Percentiles rank a stretch among this genome's conserved stretches.
phyloP scores from a whole-genome alignment of 495 filamentous ascomycete species.

The Cryomyces antarcticus region DNA sequence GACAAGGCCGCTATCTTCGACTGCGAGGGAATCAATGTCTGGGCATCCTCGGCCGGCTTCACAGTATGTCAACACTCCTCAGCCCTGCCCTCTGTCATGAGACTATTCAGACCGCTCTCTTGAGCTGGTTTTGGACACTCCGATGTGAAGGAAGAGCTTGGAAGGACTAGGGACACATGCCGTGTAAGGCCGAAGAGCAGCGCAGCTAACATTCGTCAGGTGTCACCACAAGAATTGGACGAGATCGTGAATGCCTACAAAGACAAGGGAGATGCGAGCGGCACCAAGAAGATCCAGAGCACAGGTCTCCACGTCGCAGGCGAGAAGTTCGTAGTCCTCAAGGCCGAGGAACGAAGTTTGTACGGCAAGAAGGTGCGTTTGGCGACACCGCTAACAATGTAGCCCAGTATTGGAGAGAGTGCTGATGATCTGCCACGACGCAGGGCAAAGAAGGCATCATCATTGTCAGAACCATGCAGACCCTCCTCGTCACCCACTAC shows the following conservation, averaged over 20 bases:
- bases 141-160: too few relatives aligned
- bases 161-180: too few relatives aligned
- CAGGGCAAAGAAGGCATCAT: constrained; percentile 68
- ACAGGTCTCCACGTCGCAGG: constrained; percentile 53
- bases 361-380: constrained; percentile 64
- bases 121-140: too few relatives aligned
- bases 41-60: constrained; percentile 57
- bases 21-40: constrained; percentile 57
- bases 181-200: too few relatives aligned
- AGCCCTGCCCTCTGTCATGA: neutral
- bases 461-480: constrained; percentile 63
- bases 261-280: constrained; percentile 23
- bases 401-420: neutral
- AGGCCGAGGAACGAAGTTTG: constrained; percentile 53
- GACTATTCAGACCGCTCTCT: too few relatives aligned
- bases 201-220: constrained; percentile 17
- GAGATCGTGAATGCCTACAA: constrained; percentile 26
- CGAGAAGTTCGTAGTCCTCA: constrained; percentile 51
- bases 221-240: constrained; percentile 39
- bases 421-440: neutral
- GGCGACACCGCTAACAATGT: neutral
- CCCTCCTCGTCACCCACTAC: constrained; percentile 75
- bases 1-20: constrained; percentile 80
- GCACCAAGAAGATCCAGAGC: constrained; percentile 23
- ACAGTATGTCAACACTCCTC: constrained; percentile 30